Percentiles rank a stretch among this genome's conserved stretches.
phyloP scores from a whole-genome alignment of 257 asterid genomes.

The Striga asiatica region DNA sequence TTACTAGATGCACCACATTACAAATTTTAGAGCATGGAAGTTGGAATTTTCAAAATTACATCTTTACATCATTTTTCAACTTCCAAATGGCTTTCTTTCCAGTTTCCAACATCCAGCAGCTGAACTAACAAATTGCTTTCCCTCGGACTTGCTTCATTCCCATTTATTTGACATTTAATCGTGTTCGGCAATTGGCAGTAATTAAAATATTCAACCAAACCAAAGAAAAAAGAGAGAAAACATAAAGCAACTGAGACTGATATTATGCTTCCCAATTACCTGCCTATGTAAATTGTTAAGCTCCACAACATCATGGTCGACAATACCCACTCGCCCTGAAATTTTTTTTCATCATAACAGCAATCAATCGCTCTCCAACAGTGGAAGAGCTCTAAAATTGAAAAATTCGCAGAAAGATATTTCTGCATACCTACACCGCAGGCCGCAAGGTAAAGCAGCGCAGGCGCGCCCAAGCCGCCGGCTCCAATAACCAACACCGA shows the following conservation, averaged over 20 bases:
- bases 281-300: conserved; percentile 93
- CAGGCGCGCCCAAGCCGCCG: conserved; percentile 96
- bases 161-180: not conserved
- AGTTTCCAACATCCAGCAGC: not conserved
- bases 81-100: not conserved
- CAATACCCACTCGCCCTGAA: conserved; percentile 86
- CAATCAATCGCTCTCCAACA: conserved; percentile 10
- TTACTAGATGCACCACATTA: not conserved
- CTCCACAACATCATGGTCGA: too few relatives aligned
- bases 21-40: too few relatives aligned
- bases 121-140: not conserved
- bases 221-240: too few relatives aligned
- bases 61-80: not conserved
- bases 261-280: conserved; percentile 31
- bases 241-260: not conserved
- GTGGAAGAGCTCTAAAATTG: not conserved
- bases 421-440: conserved; percentile 39
- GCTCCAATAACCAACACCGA: conserved; percentile 93
- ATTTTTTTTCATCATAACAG: not conserved
- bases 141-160: not conserved
- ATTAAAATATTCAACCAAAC: not conserved
- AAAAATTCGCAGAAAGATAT: not conserved
- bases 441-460: conserved; percentile 92
- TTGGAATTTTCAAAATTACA: not conserved
- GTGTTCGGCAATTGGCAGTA: not conserved